A percentile compares a stretch with the other conserved stretches of the same genome.
phyloP scores from a whole-genome alignment of 2,329 filamentous ascomycete species.

The Capronia americana region DNA sequence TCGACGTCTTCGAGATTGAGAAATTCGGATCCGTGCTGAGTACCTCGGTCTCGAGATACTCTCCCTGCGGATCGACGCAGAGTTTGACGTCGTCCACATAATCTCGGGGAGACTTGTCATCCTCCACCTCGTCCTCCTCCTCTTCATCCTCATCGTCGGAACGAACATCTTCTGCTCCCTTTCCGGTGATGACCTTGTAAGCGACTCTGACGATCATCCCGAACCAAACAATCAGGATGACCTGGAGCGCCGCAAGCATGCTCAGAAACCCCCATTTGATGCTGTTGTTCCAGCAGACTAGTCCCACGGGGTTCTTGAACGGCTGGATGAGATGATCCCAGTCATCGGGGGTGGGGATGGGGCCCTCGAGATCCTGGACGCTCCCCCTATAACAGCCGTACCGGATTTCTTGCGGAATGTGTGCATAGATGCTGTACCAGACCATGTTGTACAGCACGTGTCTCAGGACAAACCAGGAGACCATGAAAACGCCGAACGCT shows the following conservation, averaged over 20 bases:
- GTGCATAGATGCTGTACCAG: conserved; percentile 79
- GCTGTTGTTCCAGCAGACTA: conserved; percentile 77
- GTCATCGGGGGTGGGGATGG: conserved; percentile 58
- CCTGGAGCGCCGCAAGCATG: conserved; percentile 77
- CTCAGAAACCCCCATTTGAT: conserved; percentile 79
- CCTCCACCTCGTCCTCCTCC: conserved; percentile 45
- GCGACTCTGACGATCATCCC: conserved; percentile 85
- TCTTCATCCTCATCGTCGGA: conserved; percentile 82
- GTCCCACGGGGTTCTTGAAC: conserved; percentile 72
- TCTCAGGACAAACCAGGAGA: conserved; percentile 81
- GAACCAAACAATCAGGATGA: conserved; percentile 86
- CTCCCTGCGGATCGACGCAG: conserved; percentile 26
- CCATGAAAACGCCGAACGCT: conserved; percentile 83
- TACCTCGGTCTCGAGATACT: conserved; percentile 37
- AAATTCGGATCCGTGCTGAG: conserved; percentile 35
- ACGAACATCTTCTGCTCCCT: conserved; percentile 80
- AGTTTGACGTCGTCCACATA: conserved; percentile 28
- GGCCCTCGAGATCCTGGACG: conserved; percentile 61
- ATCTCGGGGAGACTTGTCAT: conserved; percentile 9
- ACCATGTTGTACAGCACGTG: conserved; percentile 80
- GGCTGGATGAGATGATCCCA: conserved; percentile 73
- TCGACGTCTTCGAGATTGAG: conserved; percentile 26
- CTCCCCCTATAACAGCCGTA: conserved; percentile 74
- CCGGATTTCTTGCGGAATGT: conserved; percentile 67
- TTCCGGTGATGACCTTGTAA: conserved; percentile 76